A percentile compares a stretch with the other conserved stretches of the same genome.
Evolutionary conservation across 768 basidiomycete genomes (phyloP).

Genomic region (Boletus rufocinnamomeus): DNA sequence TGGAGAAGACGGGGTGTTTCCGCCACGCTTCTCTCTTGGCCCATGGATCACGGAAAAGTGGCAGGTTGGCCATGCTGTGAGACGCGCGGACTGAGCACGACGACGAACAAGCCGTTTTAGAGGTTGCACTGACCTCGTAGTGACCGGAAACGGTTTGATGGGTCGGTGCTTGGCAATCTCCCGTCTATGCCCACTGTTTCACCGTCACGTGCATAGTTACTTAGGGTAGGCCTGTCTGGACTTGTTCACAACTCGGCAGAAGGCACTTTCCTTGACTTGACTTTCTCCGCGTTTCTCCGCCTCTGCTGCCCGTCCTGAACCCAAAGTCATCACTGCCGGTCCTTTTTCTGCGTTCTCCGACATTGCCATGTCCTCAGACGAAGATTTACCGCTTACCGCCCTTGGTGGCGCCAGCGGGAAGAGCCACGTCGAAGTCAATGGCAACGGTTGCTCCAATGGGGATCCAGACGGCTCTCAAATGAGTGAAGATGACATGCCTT

Average conservation of each 20-base stretch:
- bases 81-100: conserved; percentile 13
- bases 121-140: conserved; percentile 21
- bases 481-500: conserved; percentile 73
- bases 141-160: conserved; percentile 13
- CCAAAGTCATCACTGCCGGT: background rate
- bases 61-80: conserved; percentile 58
- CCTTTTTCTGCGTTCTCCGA: conserved; percentile 23
- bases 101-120: background rate
- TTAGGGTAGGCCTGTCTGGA: conserved; percentile 61
- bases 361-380: conserved; percentile 56
- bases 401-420: conserved; percentile 45
- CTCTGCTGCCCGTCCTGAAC: conserved; percentile 9
- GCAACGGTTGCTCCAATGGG: conserved; percentile 41
- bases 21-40: conserved; percentile 92
- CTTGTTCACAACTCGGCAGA: conserved; percentile 37
- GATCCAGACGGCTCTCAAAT: conserved; percentile 48
- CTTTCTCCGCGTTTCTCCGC: conserved; percentile 33
- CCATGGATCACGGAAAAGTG: conserved; percentile 93
- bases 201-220: conserved; percentile 28
- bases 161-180: background rate
- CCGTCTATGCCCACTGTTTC: conserved; percentile 6
- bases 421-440: conserved; percentile 46
- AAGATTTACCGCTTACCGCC: conserved; percentile 52
- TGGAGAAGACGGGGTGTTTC: conserved; percentile 85
- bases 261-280: conserved; percentile 32